Base-by-base conservation (phyloP, 345 rosid genomes). In the Eucalyptus virginea region DNA sequence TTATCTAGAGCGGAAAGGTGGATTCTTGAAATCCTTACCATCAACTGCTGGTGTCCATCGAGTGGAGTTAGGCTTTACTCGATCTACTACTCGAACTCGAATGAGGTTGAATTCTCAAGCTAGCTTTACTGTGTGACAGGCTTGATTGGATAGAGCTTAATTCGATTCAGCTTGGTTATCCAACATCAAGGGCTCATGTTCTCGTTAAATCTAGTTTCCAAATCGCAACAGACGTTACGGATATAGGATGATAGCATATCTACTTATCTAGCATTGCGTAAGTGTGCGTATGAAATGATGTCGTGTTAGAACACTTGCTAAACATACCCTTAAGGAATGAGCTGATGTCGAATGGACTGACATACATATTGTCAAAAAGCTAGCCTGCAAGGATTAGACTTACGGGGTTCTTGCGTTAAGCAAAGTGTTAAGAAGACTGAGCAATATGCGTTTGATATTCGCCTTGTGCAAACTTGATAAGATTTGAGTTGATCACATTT, bases 311-410 rank as follows among this genome's bases (percentile, higher is more conserved):
- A 8, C 44, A 34, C 24, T 9, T 10, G 44, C 5, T 34, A 18
- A 16, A 18, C 24, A 32, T 72, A 34, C 9, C 44, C 42, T 67
- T 9, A 34, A 32, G 42, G 80, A 67, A 32, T 17, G 69, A 62
- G 69, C n/a, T n/a, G 32, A 93, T 94, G 96, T 93, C 94, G 65
- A 94, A 94, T 95, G 96, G 93, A 34, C 14, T 9, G 13, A 69
- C 19, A 67, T 8, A 67, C 24, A 21, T 50, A 15, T 65, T 8
- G 32, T 65, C 26, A 18, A 69, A 69, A 67, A 67, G 81, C 7
- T 11, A 69, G 13, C 24, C 13, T 34, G 10, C 42, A 34, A 9
- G 7, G 44, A 69, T 34, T 69, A 37, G 81, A 18, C 5, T 34
- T 34, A 18, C 19, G 81, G 15, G 45, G 42, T 34, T 72, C 45